Percentiles rank a stretch among this genome's conserved stretches.
Conservation (phyloP, 371 early-diverging fungal genomes). For the Batrachochytrium dendrobatidis region DNA sequence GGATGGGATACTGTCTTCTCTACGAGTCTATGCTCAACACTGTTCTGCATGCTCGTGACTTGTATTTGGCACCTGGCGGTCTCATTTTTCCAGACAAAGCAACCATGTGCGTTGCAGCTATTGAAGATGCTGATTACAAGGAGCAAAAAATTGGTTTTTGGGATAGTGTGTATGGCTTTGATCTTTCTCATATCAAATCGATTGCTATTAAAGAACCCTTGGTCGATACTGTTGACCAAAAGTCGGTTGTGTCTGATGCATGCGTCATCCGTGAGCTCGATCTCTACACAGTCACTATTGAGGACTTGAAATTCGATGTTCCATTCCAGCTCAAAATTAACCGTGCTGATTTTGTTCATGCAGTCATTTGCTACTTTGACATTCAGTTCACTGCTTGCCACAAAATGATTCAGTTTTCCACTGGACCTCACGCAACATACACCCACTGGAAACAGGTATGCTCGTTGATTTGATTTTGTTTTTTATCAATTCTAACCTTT, state of each 20-base stretch:
- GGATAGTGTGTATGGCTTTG: slow-evolving; percentile 85
- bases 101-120: slow-evolving; percentile 63
- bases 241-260: slow-evolving; percentile 53
- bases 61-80: slow-evolving; percentile 60
- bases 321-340: slow-evolving; percentile 53
- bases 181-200: slow-evolving; percentile 74
- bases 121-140: slow-evolving; percentile 73
- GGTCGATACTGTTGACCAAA: slow-evolving; percentile 61
- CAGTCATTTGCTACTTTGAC: slow-evolving; percentile 79
- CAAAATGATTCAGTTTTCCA: slow-evolving; percentile 53
- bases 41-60: slow-evolving; percentile 75
- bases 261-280: slow-evolving; percentile 39
- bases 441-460: slow-evolving; percentile 50
- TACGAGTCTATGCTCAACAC: slow-evolving; percentile 89
- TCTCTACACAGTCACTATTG: slow-evolving; percentile 53
- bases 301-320: slow-evolving; percentile 60
- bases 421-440: slow-evolving; percentile 61
- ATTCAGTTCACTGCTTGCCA: slow-evolving; percentile 69
- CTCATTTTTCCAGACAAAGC: slow-evolving; percentile 65
- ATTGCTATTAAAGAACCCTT: slow-evolving; percentile 52
- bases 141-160: slow-evolving; percentile 72
- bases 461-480: slow-evolving; percentile 1
- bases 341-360: slow-evolving; percentile 59
- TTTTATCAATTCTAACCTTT: background rate
- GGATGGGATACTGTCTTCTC: slow-evolving; percentile 88